These are phyloP conservation scores for Pleoardoris graminearum DNA, from an alignment of 2,329 filamentous ascomycete genomes.

Conservation along the genomic window DNA sequence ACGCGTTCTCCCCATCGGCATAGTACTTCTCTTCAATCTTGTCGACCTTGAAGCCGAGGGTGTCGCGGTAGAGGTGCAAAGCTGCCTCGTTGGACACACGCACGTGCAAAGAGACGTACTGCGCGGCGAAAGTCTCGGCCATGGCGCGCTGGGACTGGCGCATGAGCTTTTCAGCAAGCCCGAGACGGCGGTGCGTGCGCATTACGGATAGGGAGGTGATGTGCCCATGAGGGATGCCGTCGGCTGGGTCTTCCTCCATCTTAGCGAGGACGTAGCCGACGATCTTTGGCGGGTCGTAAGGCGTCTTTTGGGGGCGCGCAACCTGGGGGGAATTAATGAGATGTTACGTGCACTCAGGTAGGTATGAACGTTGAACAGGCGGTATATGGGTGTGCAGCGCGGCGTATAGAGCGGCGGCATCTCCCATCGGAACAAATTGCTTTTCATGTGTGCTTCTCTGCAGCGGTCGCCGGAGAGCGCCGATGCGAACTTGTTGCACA, in stretches of 20 bases:
- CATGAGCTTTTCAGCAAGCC: constrained; percentile 97
- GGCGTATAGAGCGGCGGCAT: too few species aligned
- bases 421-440: too few species aligned
- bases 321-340: constrained; percentile 51
- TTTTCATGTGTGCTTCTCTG: too few species aligned
- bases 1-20: constrained; percentile 95
- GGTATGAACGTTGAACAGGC: too few species aligned
- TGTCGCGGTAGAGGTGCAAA: constrained; percentile 88
- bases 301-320: constrained; percentile 73
- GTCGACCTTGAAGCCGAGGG: constrained; percentile 83
- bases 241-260: constrained; percentile 97
- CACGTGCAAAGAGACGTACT: constrained; percentile 95
- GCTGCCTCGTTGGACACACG: constrained; percentile 92
- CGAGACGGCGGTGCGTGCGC: constrained; percentile 88
- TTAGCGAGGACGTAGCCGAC: constrained; percentile 99
- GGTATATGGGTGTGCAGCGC: too few species aligned
- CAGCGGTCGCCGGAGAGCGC: too few species aligned
- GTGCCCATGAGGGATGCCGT: constrained; percentile 91
- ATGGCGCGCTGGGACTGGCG: constrained; percentile 93
- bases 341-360: too few species aligned
- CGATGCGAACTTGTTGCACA: too few species aligned
- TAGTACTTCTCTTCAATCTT: constrained; percentile 92
- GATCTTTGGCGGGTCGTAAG: constrained; percentile 92
- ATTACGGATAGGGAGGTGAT: constrained; percentile 96
- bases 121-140: constrained; percentile 89